Base-by-base conservation (phyloP, 768 basidiomycete species). In the Hericium rajendrae region DNA sequence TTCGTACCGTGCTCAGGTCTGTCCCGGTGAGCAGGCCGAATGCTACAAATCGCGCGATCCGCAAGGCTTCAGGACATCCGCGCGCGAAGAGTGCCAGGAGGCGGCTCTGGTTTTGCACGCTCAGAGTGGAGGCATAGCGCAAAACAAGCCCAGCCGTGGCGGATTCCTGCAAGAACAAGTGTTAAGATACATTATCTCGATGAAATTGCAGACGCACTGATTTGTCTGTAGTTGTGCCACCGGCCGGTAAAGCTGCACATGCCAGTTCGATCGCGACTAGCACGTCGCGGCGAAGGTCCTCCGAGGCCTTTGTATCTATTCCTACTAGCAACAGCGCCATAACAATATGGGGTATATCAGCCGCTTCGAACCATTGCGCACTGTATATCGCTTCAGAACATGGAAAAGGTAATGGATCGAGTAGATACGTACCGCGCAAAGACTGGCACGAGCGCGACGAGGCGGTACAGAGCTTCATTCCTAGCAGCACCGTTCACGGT, bases 41-140 rank as follows among this genome's bases (percentile, higher is more conserved):
- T 1, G 86, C 83, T 32, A 86, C 67, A 67, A 75, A 78, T 51
- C 79, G 77, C 16, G 83, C 81, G 49, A 90, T 78, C 13, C 79
- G 78, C 51, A 72, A 72, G 39, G 78, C 73, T 20, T 74, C 74
- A 11, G 74, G 73, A 28, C 78, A 75, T 12, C 81, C 81, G 53
- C 72, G 72, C 8, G 75, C 74, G 20, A 90, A 71, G 52, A 83
- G 70, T 3, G 76, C 75, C 16, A 86, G 52, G 6, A 84, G 61
- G 49, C 71, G 71, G 2, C 75, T 73, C 65, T 83, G 80, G 61
- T 83, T 82, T 51, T 72, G 60, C 10, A 81, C 74, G 10, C 72
- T 67, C 51, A 83, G 68, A 12, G 66, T 64, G 15, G 60, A 68
- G 8, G 76, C 65, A 57, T 78, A 74, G 15, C 64, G 57, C 6